phyloP scores from a whole-genome alignment of 148 eudicot species.

The Rhododendron simsii region DNA sequence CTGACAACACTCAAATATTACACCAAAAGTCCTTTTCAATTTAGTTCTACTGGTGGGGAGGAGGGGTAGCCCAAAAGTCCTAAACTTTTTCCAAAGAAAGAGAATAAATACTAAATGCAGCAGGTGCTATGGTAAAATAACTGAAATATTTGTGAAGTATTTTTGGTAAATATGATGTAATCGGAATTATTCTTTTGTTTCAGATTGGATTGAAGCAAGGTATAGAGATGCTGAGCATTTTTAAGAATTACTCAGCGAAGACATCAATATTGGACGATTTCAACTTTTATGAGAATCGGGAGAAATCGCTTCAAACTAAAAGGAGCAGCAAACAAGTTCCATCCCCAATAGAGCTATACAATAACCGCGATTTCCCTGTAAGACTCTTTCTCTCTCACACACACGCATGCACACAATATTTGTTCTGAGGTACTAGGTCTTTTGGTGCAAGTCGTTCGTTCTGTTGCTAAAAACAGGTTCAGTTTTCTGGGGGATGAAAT shows the following conservation, averaged over 20 bases:
- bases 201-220: slow-evolving; percentile 85
- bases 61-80: background rate
- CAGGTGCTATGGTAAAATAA: background rate
- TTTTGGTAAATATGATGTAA: background rate
- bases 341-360: slow-evolving; percentile 24
- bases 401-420: background rate
- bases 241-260: slow-evolving; percentile 52
- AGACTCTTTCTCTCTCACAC: slow-evolving; percentile 7
- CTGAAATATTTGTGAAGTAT: background rate
- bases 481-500: background rate
- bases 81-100: background rate
- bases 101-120: background rate
- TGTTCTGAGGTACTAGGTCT: background rate
- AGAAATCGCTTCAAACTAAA: slow-evolving; percentile 46
- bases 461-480: background rate
- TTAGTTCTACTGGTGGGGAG: background rate
- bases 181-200: background rate
- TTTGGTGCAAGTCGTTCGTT: background rate
- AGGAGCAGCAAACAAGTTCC: slow-evolving; percentile 40
- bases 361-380: slow-evolving; percentile 23
- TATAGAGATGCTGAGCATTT: slow-evolving; percentile 74
- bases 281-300: slow-evolving; percentile 68
- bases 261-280: slow-evolving; percentile 71
- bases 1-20: background rate
- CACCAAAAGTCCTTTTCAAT: background rate